Conservation (phyloP, 306 rosid genomes). For the Sicyos baderoa region DNA sequence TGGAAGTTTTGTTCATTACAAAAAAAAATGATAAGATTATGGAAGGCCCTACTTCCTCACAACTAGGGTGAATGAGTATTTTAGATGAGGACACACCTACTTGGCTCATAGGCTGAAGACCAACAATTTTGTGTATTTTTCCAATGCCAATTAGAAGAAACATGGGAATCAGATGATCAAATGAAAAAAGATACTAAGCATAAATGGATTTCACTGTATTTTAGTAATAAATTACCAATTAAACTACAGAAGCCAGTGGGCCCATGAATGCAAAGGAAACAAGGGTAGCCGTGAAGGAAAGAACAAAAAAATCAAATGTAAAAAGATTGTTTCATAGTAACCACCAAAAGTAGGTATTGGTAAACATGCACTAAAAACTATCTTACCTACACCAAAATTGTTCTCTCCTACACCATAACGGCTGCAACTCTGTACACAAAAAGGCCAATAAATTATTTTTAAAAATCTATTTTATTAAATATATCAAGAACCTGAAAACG, state of each 20-base stretch:
- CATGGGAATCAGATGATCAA: not conserved
- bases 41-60: not conserved
- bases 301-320: conserved; percentile 17
- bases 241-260: not conserved
- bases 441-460: not conserved
- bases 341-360: not conserved
- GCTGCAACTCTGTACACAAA: conserved; percentile 66
- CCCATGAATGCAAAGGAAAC: conserved; percentile 8
- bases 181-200: not conserved
- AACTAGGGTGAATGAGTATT: not conserved
- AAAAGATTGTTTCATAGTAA: conserved; percentile 7
- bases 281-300: conserved; percentile 6
- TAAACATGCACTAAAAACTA: conserved; percentile 21
- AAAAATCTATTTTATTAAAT: not conserved
- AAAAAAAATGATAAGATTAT: not conserved
- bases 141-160: not conserved
- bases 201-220: not conserved
- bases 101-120: not conserved
- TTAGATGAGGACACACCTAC: not conserved
- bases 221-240: not conserved
- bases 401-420: conserved; percentile 60
- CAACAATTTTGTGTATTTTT: not conserved
- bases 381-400: conserved; percentile 64
- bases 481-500: not conserved
- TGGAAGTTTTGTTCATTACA: too few species aligned